Conservation (phyloP, 306 rosid species). For the Chamaecrista fasciculata region DNA sequence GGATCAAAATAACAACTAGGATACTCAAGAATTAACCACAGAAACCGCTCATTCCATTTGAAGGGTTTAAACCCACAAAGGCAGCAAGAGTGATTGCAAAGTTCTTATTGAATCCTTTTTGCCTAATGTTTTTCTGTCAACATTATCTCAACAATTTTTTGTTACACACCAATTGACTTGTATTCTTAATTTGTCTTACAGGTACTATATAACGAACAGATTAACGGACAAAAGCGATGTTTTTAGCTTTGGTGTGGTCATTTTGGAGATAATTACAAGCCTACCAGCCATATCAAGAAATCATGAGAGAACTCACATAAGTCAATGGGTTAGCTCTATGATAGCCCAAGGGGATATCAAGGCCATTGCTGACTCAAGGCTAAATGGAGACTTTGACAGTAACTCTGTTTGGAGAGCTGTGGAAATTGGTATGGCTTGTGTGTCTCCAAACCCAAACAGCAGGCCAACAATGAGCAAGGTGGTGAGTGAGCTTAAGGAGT, state of each 20-base stretch:
- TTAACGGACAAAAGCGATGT: slow-evolving; percentile 54
- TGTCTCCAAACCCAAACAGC: background rate
- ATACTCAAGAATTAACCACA: no score
- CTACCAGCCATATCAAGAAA: slow-evolving; percentile 25
- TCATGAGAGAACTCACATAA: slow-evolving; percentile 29
- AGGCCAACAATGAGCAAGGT: slow-evolving; percentile 47
- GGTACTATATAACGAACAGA: slow-evolving; percentile 35
- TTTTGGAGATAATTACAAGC: slow-evolving; percentile 53
- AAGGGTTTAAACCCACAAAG: no score
- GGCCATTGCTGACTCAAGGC: slow-evolving; percentile 36
- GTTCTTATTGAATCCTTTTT: background rate
- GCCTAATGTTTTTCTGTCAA: background rate
- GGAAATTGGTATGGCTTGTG: slow-evolving; percentile 48
- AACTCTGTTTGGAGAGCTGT: slow-evolving; percentile 45
- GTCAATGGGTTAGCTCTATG: slow-evolving; percentile 38
- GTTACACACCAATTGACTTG: background rate
- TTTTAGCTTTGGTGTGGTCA: slow-evolving; percentile 52
- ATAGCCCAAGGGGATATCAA: slow-evolving; percentile 35
- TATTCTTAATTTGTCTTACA: background rate
- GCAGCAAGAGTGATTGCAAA: background rate
- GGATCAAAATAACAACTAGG: no score
- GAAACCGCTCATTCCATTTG: no score
- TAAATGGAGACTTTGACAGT: slow-evolving; percentile 24
- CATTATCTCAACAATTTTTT: background rate
- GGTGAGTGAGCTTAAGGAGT: slow-evolving; percentile 36